Evolutionary conservation across 1,284 basidiomycete genomes (phyloP).

Genomic region (Moesziomyces antarcticus): DNA sequence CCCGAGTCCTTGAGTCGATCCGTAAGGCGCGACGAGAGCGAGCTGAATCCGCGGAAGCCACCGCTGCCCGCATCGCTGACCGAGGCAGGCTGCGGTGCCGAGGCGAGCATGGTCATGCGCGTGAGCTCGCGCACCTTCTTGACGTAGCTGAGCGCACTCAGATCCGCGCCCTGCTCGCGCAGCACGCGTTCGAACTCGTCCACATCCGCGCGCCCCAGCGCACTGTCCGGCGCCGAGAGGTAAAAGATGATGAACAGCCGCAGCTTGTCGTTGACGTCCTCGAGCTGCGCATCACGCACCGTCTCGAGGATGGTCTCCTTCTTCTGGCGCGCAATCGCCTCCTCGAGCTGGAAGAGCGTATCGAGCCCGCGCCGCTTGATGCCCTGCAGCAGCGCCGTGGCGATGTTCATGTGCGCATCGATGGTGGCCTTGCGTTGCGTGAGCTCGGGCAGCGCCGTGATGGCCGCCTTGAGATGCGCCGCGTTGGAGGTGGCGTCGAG

Average conservation of each 20-base stretch:
- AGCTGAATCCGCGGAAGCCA: constrained; percentile 90
- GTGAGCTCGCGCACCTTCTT: constrained; percentile 90
- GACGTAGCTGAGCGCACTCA: constrained; percentile 92
- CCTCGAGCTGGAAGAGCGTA: constrained; percentile 95
- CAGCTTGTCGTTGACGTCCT: constrained; percentile 78
- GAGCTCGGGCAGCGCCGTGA: constrained; percentile 96
- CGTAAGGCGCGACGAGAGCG: constrained; percentile 75
- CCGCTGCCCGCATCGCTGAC: constrained; percentile 72
- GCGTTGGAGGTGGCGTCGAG: constrained; percentile 88
- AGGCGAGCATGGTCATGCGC: constrained; percentile 89
- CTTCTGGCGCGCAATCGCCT: constrained; percentile 77
- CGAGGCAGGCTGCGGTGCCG: constrained; percentile 75
- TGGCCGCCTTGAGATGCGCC: constrained; percentile 93
- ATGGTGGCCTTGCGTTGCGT: constrained; percentile 95
- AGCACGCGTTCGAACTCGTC: constrained; percentile 77
- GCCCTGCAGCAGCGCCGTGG: constrained; percentile 91
- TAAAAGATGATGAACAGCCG: constrained; percentile 94
- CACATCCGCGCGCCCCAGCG: constrained; percentile 85
- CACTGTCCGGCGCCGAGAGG: constrained; percentile 83
- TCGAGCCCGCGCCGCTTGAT: constrained; percentile 96
- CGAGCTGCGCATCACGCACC: constrained; percentile 70
- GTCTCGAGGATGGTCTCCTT: constrained; percentile 79
- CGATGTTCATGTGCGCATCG: constrained; percentile 99
- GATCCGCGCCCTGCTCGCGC: constrained; percentile 72
- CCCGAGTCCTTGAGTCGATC: constrained; percentile 93